Base-by-base conservation (phyloP, 495 filamentous ascomycete species). In the Cryomyces minteri region DNA sequence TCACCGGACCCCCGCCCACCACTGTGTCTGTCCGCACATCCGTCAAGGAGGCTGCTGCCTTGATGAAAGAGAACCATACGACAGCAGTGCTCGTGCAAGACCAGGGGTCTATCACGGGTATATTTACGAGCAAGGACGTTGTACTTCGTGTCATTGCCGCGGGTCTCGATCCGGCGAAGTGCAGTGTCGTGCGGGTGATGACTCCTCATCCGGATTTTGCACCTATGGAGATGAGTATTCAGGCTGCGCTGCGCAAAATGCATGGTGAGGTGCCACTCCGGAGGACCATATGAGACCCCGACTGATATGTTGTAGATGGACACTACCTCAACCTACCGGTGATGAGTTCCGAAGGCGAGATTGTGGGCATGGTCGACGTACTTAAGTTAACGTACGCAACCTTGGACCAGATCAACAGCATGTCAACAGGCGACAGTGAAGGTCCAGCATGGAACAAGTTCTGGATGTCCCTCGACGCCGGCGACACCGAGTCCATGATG, bases 401-500 rank as follows among this genome's bases (percentile, higher is more conserved):
- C 11, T 72, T 98, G 25, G 90, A 98, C 65, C 90, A 98, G 71
- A 83, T 85, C 59, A 82, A 84, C 58, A 72, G 73, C 25, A 85
- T 85, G 74, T 71, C 69, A 36, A 84, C 77, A 25, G 71, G 71
- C 30, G 88, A 98, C 56, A 85, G 77, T 52, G 90, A 96, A 62
- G 90, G 90, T 0, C 90, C 90, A 11, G 90, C 90, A 10, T 98
- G 90, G 90, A 94, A 95, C 67, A 96, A 95, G 65, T 98, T 98
- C 67, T 98, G 90, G 90, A 68, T 96, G 44, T 95, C 90, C 4
- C 75, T 98, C 51, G 88, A 95, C 62, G 79, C 92, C 54, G 87
- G 93, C 54, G 90, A 95, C 57, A 90, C 88, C 4, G 90, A 96
- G 62, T 98, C 90, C 0, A 80, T 93, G 69, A 77, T 96, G 50